These are phyloP conservation scores for Lachnellula arida DNA, from an alignment of 2,329 filamentous ascomycete genomes.

Conservation along the genomic window DNA sequence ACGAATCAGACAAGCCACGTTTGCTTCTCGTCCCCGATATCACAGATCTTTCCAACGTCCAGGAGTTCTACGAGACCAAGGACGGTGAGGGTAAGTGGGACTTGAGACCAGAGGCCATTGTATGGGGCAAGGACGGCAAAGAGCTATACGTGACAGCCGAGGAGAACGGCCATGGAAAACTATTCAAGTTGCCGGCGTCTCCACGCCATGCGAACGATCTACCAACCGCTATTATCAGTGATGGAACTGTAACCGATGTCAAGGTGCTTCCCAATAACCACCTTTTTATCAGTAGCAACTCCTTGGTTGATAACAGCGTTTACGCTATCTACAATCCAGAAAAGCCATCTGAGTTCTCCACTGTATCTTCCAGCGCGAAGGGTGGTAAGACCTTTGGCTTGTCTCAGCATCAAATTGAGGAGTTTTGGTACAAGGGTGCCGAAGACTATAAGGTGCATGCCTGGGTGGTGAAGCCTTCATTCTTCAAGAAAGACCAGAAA, in stretches of 20 bases:
- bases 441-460: constrained; percentile 63
- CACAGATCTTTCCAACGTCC: constrained; percentile 49
- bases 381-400: constrained; percentile 64
- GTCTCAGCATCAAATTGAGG: constrained; percentile 55
- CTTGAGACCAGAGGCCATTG: constrained; percentile 49
- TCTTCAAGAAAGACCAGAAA: constrained; percentile 62
- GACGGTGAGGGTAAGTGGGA: constrained; percentile 63
- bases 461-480: constrained; percentile 58
- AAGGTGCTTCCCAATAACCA: constrained; percentile 44
- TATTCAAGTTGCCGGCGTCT: constrained; percentile 58
- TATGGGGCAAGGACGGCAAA: constrained; percentile 55
- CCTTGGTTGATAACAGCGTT: constrained; percentile 66
- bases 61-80: constrained; percentile 57
- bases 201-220: constrained; percentile 44
- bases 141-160: constrained; percentile 72
- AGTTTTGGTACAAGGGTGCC: constrained; percentile 66
- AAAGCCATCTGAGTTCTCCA: constrained; percentile 39
- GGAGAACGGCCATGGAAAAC: constrained; percentile 55
- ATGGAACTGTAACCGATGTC: constrained; percentile 52
- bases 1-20: constrained; percentile 75
- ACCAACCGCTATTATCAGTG: constrained; percentile 46
- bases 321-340: constrained; percentile 48
- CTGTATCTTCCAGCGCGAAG: constrained; percentile 60
- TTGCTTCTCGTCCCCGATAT: constrained; percentile 62
- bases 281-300: constrained; percentile 64